A percentile compares a stretch with the other conserved stretches of the same genome.
These are phyloP conservation scores for Platanus orientalis DNA, from an alignment of 164 flowering plant genomes.

Conservation along the genomic window DNA sequence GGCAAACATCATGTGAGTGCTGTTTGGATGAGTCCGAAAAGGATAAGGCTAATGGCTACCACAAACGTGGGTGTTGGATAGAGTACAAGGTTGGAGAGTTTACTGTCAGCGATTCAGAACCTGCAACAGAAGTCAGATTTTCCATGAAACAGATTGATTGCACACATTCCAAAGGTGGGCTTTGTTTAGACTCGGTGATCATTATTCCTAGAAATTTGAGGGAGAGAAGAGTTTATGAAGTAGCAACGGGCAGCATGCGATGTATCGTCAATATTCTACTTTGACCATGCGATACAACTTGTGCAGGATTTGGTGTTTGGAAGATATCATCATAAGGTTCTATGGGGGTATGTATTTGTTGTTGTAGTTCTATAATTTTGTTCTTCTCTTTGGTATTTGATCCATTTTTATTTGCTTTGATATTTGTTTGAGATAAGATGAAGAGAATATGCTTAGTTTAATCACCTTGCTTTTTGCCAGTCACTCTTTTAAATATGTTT, in stretches of 20 bases:
- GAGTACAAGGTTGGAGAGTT: too few species aligned
- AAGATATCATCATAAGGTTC: conserved; percentile 2
- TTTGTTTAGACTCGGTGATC: too few species aligned
- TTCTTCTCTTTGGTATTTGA: conserved; percentile 1
- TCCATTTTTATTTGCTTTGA: conserved; percentile 1
- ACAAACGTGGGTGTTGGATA: too few species aligned
- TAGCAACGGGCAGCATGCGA: conserved; percentile 2
- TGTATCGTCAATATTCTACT: conserved; percentile 1
- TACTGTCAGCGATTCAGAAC: too few species aligned
- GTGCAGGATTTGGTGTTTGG: conserved; percentile 9
- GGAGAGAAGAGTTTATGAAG: conserved; percentile 21
- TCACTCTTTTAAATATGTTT: not conserved
- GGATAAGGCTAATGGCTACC: too few species aligned
- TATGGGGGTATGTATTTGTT: not conserved
- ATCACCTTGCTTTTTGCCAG: not conserved
- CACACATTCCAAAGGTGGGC: too few species aligned
- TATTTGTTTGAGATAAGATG: not conserved
- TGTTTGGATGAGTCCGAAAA: too few species aligned
- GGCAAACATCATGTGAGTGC: too few species aligned
- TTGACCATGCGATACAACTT: conserved; percentile 9
- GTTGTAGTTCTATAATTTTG: not conserved
- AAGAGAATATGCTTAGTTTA: not conserved
- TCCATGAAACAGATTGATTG: too few species aligned
- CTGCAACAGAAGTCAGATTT: too few species aligned
- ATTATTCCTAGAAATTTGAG: too few species aligned